These are phyloP conservation scores for Microcyclospora tardicrescens DNA, from an alignment of 2,329 filamentous ascomycete species.

Conservation along the genomic window DNA sequence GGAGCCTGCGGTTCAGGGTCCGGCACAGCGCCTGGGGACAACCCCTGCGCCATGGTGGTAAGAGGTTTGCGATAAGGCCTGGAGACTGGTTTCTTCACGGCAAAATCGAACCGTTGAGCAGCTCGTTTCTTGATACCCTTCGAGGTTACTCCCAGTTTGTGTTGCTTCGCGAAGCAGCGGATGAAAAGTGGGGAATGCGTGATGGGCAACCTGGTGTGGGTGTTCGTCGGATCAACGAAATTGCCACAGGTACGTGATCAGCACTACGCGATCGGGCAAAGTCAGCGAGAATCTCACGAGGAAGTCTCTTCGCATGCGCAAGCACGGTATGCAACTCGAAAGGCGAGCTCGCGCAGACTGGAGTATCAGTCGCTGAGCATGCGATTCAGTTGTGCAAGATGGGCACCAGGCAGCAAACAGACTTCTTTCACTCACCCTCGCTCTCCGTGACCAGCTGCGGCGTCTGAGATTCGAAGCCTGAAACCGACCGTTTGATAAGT, in stretches of 20 bases:
- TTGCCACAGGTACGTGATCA: no score
- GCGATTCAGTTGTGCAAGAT: not conserved
- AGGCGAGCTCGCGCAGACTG: no score
- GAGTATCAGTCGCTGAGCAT: no score
- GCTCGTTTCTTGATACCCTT: conserved; percentile 33
- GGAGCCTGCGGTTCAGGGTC: conserved; percentile 23
- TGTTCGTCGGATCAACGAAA: no score
- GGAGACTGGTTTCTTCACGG: conserved; percentile 10
- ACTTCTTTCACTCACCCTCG: conserved; percentile 14
- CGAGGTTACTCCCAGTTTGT: conserved; percentile 32
- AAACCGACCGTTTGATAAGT: conserved; percentile 6
- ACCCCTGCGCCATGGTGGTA: conserved; percentile 19
- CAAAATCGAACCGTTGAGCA: conserved; percentile 23
- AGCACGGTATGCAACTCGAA: not conserved
- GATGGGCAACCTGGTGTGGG: conserved; percentile 6
- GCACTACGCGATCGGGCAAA: no score
- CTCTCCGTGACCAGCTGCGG: conserved; percentile 10
- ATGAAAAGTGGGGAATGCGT: conserved; percentile 59
- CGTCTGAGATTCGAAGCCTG: not conserved
- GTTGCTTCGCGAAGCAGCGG: conserved; percentile 36
- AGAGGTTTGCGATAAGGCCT: conserved; percentile 16
- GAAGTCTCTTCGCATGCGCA: conserved; percentile 1
- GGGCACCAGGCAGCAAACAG: conserved; percentile 3
- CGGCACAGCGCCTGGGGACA: conserved; percentile 33
- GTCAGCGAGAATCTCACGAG: conserved; percentile 1